Evolutionary conservation across 768 basidiomycete genomes (phyloP), one percentile per base, ranked within the genome.

Genomic region (Fomitopsis pulvina): DNA sequence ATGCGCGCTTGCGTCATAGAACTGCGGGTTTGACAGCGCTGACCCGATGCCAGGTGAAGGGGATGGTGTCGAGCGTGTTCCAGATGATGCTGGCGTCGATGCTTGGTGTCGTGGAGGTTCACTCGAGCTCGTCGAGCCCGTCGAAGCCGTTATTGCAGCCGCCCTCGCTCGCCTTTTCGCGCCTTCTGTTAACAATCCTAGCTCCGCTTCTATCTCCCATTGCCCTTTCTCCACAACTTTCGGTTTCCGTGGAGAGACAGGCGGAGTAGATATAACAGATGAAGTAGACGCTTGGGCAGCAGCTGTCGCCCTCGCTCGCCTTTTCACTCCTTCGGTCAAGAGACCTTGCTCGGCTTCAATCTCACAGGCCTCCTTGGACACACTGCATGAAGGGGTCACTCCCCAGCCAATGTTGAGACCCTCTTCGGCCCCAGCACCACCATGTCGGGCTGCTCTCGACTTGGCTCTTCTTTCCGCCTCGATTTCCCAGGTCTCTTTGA

Each of bases 401-500:
- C 41, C 28, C 1, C 41, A 20, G 7, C 49, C 41, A 32, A 48
- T 29, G 38, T 40, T 40, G 2, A 48, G n/a, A 25, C 47, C 38
- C 34, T 48, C 47, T 20, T 43, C 49, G 6, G 16, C 40, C 2
- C 10, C 20, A 5, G 51, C 49, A 10, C 47, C 34, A 8, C 50
- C 51, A 45, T 68, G 64, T 43, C 66, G 69, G 25, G 63, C 68
- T 39, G 56, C 63, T 29, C 71, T 72, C n/a, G 63, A 63, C 48
- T 73, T 77, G 3, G 69, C 57, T 41, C 75, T 72, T 43, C 71
- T 68, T 58, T 92, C 88, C 16, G 80, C 69, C 60, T 87, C 87
- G 11, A 92, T 54, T 61, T 92, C 90, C 89, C 89, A 91, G 27
- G 77, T 65, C 64, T 92, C 89, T 60, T 80, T 81, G 50, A 85